Evolutionary conservation across 257 asterid species (phyloP), one percentile per base, ranked within the genome.

Genomic region (Nyctanthes arbortristis): DNA sequence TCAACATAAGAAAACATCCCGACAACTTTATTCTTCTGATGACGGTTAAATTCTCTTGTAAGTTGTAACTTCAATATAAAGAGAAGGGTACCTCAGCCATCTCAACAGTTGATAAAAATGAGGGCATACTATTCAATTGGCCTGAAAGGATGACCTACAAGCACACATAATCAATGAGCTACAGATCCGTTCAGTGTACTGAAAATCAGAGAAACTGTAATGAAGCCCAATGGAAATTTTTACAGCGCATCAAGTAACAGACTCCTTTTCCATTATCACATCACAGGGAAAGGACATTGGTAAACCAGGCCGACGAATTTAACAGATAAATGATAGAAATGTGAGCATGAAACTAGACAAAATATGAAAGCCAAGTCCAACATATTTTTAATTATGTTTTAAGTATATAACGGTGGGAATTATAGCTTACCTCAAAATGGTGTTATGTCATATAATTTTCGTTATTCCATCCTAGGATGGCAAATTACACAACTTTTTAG

Each of bases 81-180:
- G 35, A 64, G 36, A 45, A 28, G 0, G 45, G 37, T 77, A 85
- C 91, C 88, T 85, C 88, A 63, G 88, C 83, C 91, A 85, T 85
- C 80, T 76, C 70, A 62, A 49, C 66, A 54, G 73, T 61, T 63
- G 64, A 45, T 64, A 55, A 45, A 2, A 63, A 67, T 28, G 37
- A 35, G 45, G 54, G 43, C 3, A 55, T 10, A 37, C 0, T 39
- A 4, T 39, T 39, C 5, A 13, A 39, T 39, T 39, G 49, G 14
- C 18, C 49, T 14, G 49, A 39, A n/a, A 74, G 52, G 40, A 68
- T 29, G 77, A 72, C 83, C 78, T 79, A 64, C 61, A 29, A 61
- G 57, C 33, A 60, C 54, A 18, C 33, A 54, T 43, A 16, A 3
- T 39, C 14, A 11, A 13, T 18, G 12, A 39, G 49, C 20, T 39